phyloP scores from a whole-genome alignment of 306 rosid species.

The Vigna radiata region DNA sequence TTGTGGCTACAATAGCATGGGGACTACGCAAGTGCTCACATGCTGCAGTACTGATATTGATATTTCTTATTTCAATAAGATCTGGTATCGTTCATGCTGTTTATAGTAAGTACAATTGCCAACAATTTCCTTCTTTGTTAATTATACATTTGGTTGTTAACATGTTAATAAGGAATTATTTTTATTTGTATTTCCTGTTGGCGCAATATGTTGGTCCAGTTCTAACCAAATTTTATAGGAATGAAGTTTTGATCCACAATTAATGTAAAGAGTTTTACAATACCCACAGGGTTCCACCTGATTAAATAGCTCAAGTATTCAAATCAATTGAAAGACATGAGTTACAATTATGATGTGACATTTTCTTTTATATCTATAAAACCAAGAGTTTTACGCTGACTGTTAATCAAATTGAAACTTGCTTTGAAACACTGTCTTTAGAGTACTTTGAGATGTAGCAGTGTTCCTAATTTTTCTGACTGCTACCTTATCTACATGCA shows the following conservation, averaged over 20 bases:
- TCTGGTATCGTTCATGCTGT: slow-evolving; percentile 90
- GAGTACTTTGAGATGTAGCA: slow-evolving; percentile 28
- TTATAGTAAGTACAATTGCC: slow-evolving; percentile 65
- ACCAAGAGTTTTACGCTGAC: background rate
- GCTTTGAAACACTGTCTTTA: slow-evolving; percentile 32
- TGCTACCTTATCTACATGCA: slow-evolving; percentile 53
- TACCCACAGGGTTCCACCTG: slow-evolving; percentile 15
- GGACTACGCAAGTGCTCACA: slow-evolving; percentile 88
- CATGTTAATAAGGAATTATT: slow-evolving; percentile 36
- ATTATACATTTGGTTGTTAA: slow-evolving; percentile 26
- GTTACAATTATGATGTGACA: background rate
- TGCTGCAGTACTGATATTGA: slow-evolving; percentile 67
- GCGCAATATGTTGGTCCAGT: slow-evolving; percentile 1
- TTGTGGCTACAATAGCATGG: slow-evolving; percentile 91
- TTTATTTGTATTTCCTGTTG: slow-evolving; percentile 31
- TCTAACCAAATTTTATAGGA: slow-evolving; percentile 20
- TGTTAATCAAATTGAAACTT: slow-evolving; percentile 20
- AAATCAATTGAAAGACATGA: background rate
- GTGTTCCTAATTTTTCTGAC: slow-evolving; percentile 41
- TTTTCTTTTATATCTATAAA: slow-evolving; percentile 11
- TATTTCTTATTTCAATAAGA: slow-evolving; percentile 83
- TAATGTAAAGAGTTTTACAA: slow-evolving; percentile 12
- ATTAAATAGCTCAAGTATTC: slow-evolving; percentile 34
- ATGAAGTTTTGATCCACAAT: slow-evolving; percentile 32
- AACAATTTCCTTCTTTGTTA: slow-evolving; percentile 20